Evolutionary conservation across 1,284 basidiomycete species (phyloP).

Genomic region (Ceratobasidium sp.): DNA sequence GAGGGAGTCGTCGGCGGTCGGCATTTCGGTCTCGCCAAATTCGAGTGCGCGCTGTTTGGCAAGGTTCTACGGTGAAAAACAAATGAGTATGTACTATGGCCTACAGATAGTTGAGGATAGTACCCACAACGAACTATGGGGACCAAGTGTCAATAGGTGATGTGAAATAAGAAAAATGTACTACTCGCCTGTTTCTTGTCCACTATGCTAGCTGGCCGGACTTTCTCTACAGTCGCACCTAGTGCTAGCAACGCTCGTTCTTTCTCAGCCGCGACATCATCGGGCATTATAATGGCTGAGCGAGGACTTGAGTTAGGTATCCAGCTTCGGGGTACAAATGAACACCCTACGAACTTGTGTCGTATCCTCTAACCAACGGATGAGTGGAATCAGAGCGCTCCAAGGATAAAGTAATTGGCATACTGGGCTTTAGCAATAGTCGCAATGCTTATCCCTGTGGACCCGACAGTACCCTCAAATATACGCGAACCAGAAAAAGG

Average conservation of each 20-base stretch:
- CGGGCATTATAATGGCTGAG: slow-evolving; percentile 89
- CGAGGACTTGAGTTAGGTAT: background rate
- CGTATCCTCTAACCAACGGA: slow-evolving; percentile 68
- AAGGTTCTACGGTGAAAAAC: slow-evolving; percentile 69
- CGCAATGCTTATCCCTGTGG: slow-evolving; percentile 96
- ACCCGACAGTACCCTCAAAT: slow-evolving; percentile 98
- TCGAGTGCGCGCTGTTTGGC: slow-evolving; percentile 78
- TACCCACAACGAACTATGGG: slow-evolving; percentile 65
- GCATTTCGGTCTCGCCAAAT: slow-evolving; percentile 68
- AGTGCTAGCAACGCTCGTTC: slow-evolving; percentile 84
- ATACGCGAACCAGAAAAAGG: slow-evolving; percentile 93
- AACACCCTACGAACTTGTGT: slow-evolving; percentile 67
- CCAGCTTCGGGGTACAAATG: background rate
- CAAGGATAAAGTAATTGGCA: slow-evolving; percentile 49
- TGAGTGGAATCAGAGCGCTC: slow-evolving; percentile 20
- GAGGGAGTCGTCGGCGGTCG: slow-evolving; percentile 57
- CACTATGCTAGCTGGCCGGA: slow-evolving; percentile 88
- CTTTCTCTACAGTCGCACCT: slow-evolving; percentile 87
- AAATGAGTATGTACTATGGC: slow-evolving; percentile 25
- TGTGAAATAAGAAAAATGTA: slow-evolving; percentile 43
- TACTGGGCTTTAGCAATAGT: slow-evolving; percentile 90
- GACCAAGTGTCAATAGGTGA: background rate
- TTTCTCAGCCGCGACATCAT: slow-evolving; percentile 94
- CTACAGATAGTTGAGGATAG: background rate
- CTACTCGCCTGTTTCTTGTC: slow-evolving; percentile 89